These are phyloP conservation scores for Apiospora malaysiana DNA, from an alignment of 2,329 filamentous ascomycete species.

Conservation along the genomic window DNA sequence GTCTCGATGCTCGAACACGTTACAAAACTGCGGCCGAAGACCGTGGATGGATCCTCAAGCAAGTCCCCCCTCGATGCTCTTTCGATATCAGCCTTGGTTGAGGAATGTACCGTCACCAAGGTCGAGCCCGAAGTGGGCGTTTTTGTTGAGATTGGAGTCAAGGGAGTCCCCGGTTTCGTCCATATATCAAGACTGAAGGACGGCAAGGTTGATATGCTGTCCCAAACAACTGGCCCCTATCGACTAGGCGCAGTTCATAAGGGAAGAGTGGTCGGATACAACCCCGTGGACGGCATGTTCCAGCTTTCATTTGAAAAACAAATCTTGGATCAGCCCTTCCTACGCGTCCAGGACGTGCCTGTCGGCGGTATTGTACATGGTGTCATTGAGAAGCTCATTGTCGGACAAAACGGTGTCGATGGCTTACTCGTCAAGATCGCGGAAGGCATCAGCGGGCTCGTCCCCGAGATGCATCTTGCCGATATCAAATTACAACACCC, in stretches of 20 bases:
- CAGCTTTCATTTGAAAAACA: conserved; percentile 83
- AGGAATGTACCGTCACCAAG: conserved; percentile 78
- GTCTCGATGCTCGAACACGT: conserved; percentile 90
- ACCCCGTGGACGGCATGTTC: conserved; percentile 83
- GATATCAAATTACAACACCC: conserved; percentile 89
- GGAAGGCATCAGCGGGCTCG: conserved; percentile 87
- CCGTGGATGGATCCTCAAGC: conserved; percentile 47
- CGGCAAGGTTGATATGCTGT: conserved; percentile 83
- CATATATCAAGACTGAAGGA: conserved; percentile 95
- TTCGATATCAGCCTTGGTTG: conserved; percentile 76
- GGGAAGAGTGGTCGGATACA: conserved; percentile 86
- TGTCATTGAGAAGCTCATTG: conserved; percentile 82
- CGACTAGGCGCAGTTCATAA: conserved; percentile 79
- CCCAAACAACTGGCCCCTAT: conserved; percentile 77
- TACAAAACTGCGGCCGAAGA: conserved; percentile 62
- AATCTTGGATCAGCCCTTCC: conserved; percentile 84
- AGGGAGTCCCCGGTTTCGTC: conserved; percentile 80
- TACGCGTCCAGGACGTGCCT: conserved; percentile 89
- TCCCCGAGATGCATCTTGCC: conserved; percentile 85
- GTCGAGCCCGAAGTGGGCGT: conserved; percentile 83
- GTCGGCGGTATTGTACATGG: conserved; percentile 82
- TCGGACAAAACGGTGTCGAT: conserved; percentile 77
- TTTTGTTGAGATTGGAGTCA: conserved; percentile 74
- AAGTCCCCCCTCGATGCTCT: conserved; percentile 63
- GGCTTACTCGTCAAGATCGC: conserved; percentile 84